A percentile compares a stretch with the other conserved stretches of the same genome.
phyloP scores from a whole-genome alignment of 148 eudicot species.

The Chenopodium formosanum region DNA sequence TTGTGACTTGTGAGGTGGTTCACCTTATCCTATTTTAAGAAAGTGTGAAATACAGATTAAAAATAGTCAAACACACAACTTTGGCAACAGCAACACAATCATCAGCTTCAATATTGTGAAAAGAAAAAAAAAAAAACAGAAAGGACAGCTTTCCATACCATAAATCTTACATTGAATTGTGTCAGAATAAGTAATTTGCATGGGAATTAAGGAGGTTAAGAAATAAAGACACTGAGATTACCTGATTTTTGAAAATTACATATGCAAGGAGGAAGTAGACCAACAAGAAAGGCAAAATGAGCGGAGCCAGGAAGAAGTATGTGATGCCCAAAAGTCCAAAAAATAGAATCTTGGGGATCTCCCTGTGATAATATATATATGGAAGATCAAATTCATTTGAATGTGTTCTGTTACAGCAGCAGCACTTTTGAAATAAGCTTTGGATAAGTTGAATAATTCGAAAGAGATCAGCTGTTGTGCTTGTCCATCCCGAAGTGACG shows the following conservation, averaged over 20 bases:
- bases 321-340: constrained; percentile 69
- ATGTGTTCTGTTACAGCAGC: constrained; percentile 34
- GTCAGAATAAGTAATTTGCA: background rate
- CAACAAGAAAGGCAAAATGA: constrained; percentile 67
- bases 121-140: too few species aligned
- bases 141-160: background rate
- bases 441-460: constrained; percentile 46
- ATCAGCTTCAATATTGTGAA: background rate
- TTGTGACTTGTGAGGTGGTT: background rate
- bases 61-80: background rate
- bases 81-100: background rate
- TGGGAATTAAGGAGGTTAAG: background rate
- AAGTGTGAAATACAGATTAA: background rate
- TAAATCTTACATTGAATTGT: background rate
- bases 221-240: constrained; percentile 23
- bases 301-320: constrained; percentile 69
- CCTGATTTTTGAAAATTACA: constrained; percentile 66
- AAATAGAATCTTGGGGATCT: constrained; percentile 59
- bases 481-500: constrained; percentile 74
- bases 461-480: constrained; percentile 57
- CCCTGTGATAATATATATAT: constrained; percentile 48
- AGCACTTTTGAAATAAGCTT: constrained; percentile 42
- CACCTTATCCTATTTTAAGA: background rate
- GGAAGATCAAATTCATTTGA: constrained; percentile 44
- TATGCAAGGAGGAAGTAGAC: constrained; percentile 57